phyloP scores from a whole-genome alignment of 2,329 filamentous ascomycete genomes.

The Exophiala sp. region DNA sequence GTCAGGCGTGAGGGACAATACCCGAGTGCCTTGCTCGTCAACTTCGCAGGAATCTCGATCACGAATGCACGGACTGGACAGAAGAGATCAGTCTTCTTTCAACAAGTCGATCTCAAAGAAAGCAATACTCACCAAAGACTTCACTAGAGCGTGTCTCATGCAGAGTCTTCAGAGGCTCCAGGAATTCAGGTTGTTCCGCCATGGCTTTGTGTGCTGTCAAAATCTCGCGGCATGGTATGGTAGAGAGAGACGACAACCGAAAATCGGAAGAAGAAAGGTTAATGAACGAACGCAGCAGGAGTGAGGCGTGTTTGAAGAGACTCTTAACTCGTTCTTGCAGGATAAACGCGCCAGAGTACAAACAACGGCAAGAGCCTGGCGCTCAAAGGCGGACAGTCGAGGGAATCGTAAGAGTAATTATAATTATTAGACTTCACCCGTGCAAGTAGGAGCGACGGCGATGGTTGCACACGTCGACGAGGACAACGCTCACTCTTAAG shows the following conservation, averaged over 20 bases:
- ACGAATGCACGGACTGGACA: constrained; percentile 41
- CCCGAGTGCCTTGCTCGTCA: constrained; percentile 44
- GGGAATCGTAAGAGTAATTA: too few species aligned
- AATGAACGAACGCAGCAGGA: too few species aligned
- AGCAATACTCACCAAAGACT: constrained; percentile 37
- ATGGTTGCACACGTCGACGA: too few species aligned
- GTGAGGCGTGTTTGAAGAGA: too few species aligned
- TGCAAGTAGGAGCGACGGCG: too few species aligned
- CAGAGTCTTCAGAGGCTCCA: constrained; percentile 42
- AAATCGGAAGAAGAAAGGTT: too few species aligned
- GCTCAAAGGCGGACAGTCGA: too few species aligned
- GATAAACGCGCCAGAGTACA: too few species aligned
- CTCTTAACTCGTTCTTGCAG: too few species aligned
- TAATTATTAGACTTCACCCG: too few species aligned
- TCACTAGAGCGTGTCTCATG: constrained; percentile 41
- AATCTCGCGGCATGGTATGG: constrained; percentile 15
- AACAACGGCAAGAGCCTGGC: too few species aligned
- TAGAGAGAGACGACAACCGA: neutral
- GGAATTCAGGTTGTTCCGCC: constrained; percentile 19
- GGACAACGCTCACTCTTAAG: too few species aligned
- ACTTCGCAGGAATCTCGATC: constrained; percentile 43
- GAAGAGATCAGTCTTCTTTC: constrained; percentile 18
- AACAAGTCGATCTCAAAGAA: neutral
- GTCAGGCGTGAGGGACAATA: constrained; percentile 25
- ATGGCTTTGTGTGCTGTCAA: constrained; percentile 13